These are phyloP conservation scores for Asterophora lycoperdoides DNA, from an alignment of 768 basidiomycete genomes.

Conservation along the genomic window DNA sequence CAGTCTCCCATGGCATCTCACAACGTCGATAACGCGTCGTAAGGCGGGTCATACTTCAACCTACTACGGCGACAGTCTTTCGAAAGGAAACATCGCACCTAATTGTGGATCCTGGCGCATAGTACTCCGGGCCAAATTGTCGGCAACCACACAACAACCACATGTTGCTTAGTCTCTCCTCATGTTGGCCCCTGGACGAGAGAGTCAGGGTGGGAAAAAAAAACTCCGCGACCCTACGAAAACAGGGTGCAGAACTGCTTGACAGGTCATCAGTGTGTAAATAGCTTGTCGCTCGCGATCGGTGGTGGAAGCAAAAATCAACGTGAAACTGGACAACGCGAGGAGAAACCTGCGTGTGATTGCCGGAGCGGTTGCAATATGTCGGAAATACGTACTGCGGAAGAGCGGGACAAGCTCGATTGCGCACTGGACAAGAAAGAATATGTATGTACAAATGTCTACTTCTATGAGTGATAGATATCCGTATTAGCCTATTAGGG, in stretches of 20 bases:
- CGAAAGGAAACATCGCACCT: background rate
- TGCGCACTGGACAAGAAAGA: background rate
- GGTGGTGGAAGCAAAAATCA: too few relatives aligned
- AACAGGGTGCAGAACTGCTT: background rate
- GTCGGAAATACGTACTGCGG: too few relatives aligned
- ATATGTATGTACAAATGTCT: constrained; percentile 13
- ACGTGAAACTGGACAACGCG: too few relatives aligned
- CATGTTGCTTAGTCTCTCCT: too few relatives aligned
- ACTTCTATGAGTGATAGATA: constrained; percentile 21
- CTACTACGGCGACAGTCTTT: background rate
- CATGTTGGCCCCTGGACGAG: too few relatives aligned
- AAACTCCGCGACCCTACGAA: constrained; percentile 8
- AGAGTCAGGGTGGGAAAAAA: background rate
- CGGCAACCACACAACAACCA: too few relatives aligned
- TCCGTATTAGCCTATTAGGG: constrained; percentile 22
- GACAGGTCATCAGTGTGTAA: background rate
- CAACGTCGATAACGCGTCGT: background rate
- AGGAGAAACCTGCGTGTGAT: too few relatives aligned
- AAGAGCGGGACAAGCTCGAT: too few relatives aligned
- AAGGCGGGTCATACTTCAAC: too few relatives aligned
- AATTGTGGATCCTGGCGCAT: background rate
- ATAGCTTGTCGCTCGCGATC: background rate
- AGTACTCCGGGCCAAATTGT: background rate
- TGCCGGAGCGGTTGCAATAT: too few relatives aligned
- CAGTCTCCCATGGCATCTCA: too few relatives aligned